Percentiles rank a stretch among this genome's conserved stretches.
These are phyloP conservation scores for Candida tammaniensis DNA, from an alignment of 805 yeast genomes.

Conservation along the genomic window DNA sequence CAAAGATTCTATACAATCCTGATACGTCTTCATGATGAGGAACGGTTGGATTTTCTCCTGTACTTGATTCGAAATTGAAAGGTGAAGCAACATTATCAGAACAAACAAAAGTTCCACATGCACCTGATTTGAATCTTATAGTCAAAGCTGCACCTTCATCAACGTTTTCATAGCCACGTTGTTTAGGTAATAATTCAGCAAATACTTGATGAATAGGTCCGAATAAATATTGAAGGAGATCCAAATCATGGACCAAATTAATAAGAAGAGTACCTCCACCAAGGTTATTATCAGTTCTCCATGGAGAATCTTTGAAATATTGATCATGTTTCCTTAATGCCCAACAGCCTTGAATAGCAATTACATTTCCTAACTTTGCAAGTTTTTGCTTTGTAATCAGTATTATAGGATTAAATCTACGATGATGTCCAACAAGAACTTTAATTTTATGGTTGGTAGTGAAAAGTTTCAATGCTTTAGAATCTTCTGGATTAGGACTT, in stretches of 20 bases:
- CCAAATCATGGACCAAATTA: slow-evolving; percentile 39
- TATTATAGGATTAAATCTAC: slow-evolving; percentile 40
- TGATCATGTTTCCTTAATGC: slow-evolving; percentile 31
- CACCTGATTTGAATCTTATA: slow-evolving; percentile 28
- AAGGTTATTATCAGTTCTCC: slow-evolving; percentile 25
- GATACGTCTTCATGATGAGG: slow-evolving; percentile 26
- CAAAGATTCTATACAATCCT: slow-evolving; percentile 37
- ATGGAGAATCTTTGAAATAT: slow-evolving; percentile 30
- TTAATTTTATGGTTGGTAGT: slow-evolving; percentile 22
- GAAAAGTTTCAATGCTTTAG: slow-evolving; percentile 25
- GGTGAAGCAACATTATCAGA: slow-evolving; percentile 38
- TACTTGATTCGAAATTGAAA: slow-evolving; percentile 36
- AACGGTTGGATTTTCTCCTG: slow-evolving; percentile 39
- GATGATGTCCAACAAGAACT: slow-evolving; percentile 38
- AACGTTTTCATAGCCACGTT: slow-evolving; percentile 27
- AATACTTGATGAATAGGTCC: slow-evolving; percentile 37
- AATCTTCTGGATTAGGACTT: slow-evolving; percentile 28
- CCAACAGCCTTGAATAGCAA: slow-evolving; percentile 42
- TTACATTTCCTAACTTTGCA: slow-evolving; percentile 24
- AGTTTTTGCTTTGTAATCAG: slow-evolving; percentile 29
- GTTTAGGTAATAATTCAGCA: slow-evolving; percentile 32
- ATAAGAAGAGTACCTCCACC: slow-evolving; percentile 40
- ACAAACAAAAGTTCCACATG: slow-evolving; percentile 36
- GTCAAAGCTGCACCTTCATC: slow-evolving; percentile 40
- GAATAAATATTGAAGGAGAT: slow-evolving; percentile 33